Evolutionary conservation across 768 basidiomycete species (phyloP).

Genomic region (Polyporus arcularius): DNA sequence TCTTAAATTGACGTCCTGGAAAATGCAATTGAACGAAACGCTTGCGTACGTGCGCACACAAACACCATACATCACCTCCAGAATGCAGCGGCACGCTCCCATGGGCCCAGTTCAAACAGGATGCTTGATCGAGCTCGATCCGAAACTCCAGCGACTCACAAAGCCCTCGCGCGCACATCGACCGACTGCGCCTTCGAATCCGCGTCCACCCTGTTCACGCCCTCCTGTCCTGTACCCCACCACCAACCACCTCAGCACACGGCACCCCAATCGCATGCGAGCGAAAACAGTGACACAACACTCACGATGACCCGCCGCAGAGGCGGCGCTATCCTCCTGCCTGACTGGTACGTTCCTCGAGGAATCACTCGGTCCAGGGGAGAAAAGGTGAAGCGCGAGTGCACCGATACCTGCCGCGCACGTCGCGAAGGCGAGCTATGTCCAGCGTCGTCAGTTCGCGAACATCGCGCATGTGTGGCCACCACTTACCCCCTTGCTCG

Average conservation of each 20-base stretch:
- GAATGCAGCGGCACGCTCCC: too few relatives aligned
- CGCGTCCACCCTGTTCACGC: not conserved
- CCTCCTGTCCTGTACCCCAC: not conserved
- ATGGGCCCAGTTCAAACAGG: too few relatives aligned
- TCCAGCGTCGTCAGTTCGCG: too few relatives aligned
- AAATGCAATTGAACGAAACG: too few relatives aligned
- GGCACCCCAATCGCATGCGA: not conserved
- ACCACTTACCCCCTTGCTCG: too few relatives aligned
- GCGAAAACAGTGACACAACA: not conserved
- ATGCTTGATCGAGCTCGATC: too few relatives aligned
- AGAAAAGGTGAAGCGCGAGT: not conserved
- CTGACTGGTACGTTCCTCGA: not conserved
- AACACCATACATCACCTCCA: too few relatives aligned
- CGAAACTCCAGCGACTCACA: not conserved
- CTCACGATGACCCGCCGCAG: slow-evolving; percentile 1
- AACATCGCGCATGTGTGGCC: too few relatives aligned
- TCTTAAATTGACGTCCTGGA: too few relatives aligned
- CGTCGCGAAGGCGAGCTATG: too few relatives aligned
- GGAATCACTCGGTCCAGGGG: not conserved
- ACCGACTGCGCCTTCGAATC: not conserved
- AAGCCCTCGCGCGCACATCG: not conserved
- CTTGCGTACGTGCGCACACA: too few relatives aligned
- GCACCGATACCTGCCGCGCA: not conserved
- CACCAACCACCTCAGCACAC: too few relatives aligned
- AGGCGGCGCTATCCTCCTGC: not conserved